Conservation (phyloP, 345 rosid species). For the Pistacia integerrima region DNA sequence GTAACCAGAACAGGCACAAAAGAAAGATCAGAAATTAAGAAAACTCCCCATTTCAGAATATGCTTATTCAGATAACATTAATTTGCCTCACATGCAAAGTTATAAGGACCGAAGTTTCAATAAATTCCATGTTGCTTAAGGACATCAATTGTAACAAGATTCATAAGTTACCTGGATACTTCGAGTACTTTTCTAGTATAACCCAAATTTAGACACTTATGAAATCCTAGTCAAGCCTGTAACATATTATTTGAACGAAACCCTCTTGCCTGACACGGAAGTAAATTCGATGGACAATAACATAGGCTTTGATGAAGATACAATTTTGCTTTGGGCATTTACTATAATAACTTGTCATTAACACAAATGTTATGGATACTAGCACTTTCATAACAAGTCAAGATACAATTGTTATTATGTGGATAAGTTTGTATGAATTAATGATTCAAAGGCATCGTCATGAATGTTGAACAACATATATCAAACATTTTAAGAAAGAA, state of each 20-base stretch:
- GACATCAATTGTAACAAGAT: not conserved
- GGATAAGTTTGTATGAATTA: not conserved
- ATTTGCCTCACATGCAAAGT: not conserved
- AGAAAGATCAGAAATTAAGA: not conserved
- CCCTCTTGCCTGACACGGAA: not conserved
- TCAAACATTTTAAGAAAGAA: not conserved
- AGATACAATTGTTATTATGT: not conserved
- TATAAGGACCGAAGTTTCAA: too few relatives aligned
- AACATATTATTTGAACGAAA: not conserved
- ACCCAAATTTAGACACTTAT: too few relatives aligned
- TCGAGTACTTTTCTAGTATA: too few relatives aligned
- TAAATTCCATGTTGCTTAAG: not conserved
- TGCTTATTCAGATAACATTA: not conserved
- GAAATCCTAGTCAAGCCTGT: too few relatives aligned
- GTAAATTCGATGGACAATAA: too few relatives aligned
- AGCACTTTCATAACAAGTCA: not conserved
- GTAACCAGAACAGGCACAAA: not conserved
- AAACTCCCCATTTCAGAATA: not conserved
- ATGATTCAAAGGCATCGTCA: constrained; percentile 9
- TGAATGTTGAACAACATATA: not conserved
- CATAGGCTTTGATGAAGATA: too few relatives aligned
- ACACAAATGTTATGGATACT: not conserved
- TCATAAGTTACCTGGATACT: not conserved
- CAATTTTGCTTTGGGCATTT: not conserved
- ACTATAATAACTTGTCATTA: not conserved